phyloP scores from a whole-genome alignment of 139 green algal species.

The Gonium pectorale region DNA sequence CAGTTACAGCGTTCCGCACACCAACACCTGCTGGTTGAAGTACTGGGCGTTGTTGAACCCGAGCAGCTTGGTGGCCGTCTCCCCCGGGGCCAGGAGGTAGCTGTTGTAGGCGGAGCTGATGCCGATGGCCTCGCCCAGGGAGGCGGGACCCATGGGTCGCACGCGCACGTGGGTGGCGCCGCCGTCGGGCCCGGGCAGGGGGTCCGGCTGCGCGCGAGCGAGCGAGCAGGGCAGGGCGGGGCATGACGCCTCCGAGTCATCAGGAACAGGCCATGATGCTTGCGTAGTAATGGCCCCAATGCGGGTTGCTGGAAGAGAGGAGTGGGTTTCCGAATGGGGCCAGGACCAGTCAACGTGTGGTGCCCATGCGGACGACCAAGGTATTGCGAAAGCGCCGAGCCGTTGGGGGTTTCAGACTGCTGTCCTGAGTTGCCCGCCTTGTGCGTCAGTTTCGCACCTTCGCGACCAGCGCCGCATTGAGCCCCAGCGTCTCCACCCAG shows the following conservation, averaged over 20 bases:
- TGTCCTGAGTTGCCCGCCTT: too few relatives aligned
- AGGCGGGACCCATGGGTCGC: constrained; percentile 7
- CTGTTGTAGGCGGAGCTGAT: constrained; percentile 36
- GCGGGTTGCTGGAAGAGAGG: too few relatives aligned
- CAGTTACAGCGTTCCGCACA: too few relatives aligned
- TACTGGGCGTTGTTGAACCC: constrained; percentile 9
- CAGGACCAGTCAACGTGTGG: too few relatives aligned
- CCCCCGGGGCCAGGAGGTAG: not conserved
- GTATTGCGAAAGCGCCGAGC: too few relatives aligned
- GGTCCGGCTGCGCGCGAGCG: not conserved
- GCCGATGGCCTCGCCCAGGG: constrained; percentile 36
- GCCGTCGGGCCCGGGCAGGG: not conserved
- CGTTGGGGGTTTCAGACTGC: too few relatives aligned
- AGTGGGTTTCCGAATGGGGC: too few relatives aligned
- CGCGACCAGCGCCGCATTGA: not conserved
- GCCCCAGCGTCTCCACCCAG: constrained; percentile 28
- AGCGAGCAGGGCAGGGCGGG: not conserved
- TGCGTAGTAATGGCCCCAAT: too few relatives aligned
- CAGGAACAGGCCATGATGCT: too few relatives aligned
- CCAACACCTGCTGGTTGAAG: constrained; percentile 24
- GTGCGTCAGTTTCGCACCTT: not conserved
- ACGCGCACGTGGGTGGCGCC: not conserved
- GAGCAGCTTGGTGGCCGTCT: not conserved
- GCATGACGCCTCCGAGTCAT: too few relatives aligned
- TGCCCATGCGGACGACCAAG: too few relatives aligned